These are phyloP conservation scores for Auricularia heimuer DNA, from an alignment of 768 basidiomycete genomes.

Conservation along the genomic window DNA sequence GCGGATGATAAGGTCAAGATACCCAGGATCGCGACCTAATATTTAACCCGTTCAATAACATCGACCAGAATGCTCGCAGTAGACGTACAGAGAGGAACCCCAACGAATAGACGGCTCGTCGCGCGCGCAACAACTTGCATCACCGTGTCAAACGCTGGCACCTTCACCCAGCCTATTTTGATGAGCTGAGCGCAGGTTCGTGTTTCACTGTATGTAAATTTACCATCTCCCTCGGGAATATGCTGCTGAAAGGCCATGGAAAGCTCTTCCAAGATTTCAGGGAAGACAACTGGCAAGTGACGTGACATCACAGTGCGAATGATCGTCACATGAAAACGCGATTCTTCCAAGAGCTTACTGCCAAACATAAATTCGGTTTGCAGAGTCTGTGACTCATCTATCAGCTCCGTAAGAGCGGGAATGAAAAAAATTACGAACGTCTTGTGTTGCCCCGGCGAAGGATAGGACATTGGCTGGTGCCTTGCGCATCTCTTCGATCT, in stretches of 20 bases:
- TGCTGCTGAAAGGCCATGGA: background rate
- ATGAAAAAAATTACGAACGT: background rate
- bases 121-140: constrained; percentile 30
- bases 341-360: background rate
- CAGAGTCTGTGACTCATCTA: background rate
- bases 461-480: background rate
- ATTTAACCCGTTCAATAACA: background rate
- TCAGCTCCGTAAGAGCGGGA: background rate
- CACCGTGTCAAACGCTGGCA: constrained; percentile 19
- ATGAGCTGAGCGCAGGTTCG: background rate
- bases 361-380: background rate
- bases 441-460: background rate
- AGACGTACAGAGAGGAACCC: constrained; percentile 35
- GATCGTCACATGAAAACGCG: background rate
- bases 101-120: constrained; percentile 40
- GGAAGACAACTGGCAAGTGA: constrained; percentile 1
- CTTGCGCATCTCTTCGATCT: background rate
- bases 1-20: constrained; percentile 22
- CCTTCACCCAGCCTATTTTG: constrained; percentile 23
- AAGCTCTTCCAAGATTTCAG: constrained; percentile 9
- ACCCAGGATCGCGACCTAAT: constrained; percentile 32
- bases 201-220: background rate
- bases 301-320: background rate
- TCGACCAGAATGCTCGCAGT: background rate
- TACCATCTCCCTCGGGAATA: background rate